Conservation (phyloP, 345 rosid genomes). For the Aegle marmelos region DNA sequence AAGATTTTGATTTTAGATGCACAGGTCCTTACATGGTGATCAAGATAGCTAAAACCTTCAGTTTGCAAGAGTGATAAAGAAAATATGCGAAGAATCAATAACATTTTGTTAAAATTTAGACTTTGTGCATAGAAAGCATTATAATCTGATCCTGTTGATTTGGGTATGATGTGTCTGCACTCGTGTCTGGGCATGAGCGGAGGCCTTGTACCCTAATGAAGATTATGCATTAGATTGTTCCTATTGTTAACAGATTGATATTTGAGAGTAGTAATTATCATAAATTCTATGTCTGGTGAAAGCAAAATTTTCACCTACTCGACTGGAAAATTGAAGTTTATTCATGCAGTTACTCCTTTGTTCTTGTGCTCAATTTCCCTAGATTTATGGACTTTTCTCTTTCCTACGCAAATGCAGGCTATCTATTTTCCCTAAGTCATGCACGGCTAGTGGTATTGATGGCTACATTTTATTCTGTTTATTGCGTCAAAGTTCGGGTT, state of each 20-base stretch:
- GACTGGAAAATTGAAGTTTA: not conserved
- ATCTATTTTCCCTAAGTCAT: constrained; percentile 85
- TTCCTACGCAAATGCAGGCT: constrained; percentile 55
- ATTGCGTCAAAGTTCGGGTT: constrained; percentile 80
- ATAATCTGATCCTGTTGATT: not conserved
- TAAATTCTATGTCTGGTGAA: not conserved
- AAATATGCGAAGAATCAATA: not conserved
- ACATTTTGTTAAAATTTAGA: not conserved
- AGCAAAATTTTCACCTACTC: not conserved
- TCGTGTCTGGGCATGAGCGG: not conserved
- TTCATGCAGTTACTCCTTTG: not conserved
- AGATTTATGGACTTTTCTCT: constrained; percentile 10
- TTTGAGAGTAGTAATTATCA: not conserved
- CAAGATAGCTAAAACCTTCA: not conserved
- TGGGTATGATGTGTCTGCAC: not conserved
- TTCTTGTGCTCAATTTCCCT: not conserved
- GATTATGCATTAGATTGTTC: not conserved
- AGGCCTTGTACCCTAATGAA: not conserved
- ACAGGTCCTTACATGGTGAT: not conserved
- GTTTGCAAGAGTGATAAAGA: not conserved
- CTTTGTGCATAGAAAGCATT: not conserved
- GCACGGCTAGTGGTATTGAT: constrained; percentile 83
- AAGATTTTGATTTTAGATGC: not conserved
- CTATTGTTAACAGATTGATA: not conserved
- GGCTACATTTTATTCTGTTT: constrained; percentile 67